Conservation (phyloP, 805 yeast species). For the Saccharomycopsis microspora region DNA sequence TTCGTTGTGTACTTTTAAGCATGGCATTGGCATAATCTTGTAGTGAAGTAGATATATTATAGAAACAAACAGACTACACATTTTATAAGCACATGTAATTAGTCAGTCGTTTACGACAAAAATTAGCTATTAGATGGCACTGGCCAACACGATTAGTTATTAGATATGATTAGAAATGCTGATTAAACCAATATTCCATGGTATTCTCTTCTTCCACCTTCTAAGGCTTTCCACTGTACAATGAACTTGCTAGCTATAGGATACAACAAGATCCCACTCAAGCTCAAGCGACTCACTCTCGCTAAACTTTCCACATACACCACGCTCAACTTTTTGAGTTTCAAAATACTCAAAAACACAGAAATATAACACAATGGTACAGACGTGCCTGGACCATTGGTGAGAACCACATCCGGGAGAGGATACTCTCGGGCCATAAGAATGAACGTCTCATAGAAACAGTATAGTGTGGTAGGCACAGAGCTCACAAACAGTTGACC, state of each 20-base stretch:
- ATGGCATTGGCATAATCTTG: too few relatives aligned
- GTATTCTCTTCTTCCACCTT: too few relatives aligned
- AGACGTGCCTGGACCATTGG: slow-evolving; percentile 79
- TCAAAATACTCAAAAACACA: not conserved
- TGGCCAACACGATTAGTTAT: too few relatives aligned
- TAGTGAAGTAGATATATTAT: too few relatives aligned
- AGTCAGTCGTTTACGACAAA: too few relatives aligned
- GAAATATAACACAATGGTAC: slow-evolving; percentile 50
- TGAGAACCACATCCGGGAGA: slow-evolving; percentile 33
- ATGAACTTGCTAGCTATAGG: slow-evolving; percentile 68
- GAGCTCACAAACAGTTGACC: slow-evolving; percentile 43
- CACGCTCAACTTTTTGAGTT: not conserved
- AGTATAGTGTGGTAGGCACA: slow-evolving; percentile 30
- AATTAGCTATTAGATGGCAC: too few relatives aligned
- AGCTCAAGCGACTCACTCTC: slow-evolving; percentile 60
- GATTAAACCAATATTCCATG: too few relatives aligned
- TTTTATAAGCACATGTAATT: too few relatives aligned
- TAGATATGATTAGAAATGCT: too few relatives aligned
- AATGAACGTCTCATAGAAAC: slow-evolving; percentile 23
- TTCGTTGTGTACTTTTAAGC: too few relatives aligned
- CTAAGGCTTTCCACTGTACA: slow-evolving; percentile 68
- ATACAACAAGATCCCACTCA: slow-evolving; percentile 62
- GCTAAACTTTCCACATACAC: slow-evolving; percentile 84
- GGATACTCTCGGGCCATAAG: slow-evolving; percentile 20
- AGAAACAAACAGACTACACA: too few relatives aligned